Conservation (phyloP, 176 grass and related monocot genomes). For the Juncus inflexus region DNA sequence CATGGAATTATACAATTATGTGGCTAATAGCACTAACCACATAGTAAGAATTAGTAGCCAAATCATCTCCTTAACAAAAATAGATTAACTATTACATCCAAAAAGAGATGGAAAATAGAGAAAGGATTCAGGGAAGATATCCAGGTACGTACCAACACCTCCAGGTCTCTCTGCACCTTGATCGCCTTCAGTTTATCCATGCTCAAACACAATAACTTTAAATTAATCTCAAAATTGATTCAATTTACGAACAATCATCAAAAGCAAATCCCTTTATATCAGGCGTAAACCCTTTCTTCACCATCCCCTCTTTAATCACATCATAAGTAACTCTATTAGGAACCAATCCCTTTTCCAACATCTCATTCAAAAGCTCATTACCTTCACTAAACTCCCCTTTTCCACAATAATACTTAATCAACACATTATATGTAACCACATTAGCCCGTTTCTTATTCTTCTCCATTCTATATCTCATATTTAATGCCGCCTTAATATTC, state of each 20-base stretch:
- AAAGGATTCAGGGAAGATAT: no score
- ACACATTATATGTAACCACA: constrained; percentile 59
- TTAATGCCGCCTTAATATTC: constrained; percentile 42
- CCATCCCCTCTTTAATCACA: constrained; percentile 62
- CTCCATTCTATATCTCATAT: constrained; percentile 65
- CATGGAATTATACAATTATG: no score
- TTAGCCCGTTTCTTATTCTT: constrained; percentile 52
- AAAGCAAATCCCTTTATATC: constrained; percentile 46
- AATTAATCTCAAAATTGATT: no score
- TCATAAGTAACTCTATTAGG: constrained; percentile 48
- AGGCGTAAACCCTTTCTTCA: constrained; percentile 65
- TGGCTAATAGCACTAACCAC: no score
- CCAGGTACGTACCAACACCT: constrained; percentile 11
- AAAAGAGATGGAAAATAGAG: no score
- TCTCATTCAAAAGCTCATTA: constrained; percentile 29
- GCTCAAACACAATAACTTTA: no score
- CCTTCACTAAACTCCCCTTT: constrained; percentile 60
- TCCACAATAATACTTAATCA: constrained; percentile 8
- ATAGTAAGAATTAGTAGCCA: no score
- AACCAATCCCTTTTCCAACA: no score
- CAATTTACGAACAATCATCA: constrained; percentile 29
- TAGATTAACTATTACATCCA: no score
- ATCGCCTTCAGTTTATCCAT: constrained; percentile 64
- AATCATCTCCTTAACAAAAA: no score
- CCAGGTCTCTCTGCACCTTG: constrained; percentile 81